Evolutionary conservation across 306 rosid genomes (phyloP), one percentile per base, ranked within the genome.

Genomic region (Gleditsia sinensis): DNA sequence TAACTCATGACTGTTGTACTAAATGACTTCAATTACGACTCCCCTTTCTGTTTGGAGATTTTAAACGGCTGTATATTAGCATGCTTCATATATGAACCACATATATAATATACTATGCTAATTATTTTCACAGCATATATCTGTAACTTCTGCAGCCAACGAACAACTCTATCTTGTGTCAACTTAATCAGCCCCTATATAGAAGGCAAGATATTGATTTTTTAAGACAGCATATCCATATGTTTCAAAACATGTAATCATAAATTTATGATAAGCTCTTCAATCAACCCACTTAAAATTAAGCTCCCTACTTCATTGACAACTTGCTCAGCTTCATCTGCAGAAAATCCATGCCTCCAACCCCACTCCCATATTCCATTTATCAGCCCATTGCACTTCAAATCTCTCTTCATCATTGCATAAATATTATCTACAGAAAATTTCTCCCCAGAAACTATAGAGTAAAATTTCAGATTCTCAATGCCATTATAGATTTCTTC

Each of bases 321-420:
- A 67, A 88, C 89, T 81, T 87, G 86, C 76, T 87, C 94, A 69
- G 85, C 91, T 77, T 91, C 96, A 55, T 88, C 86, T 61, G 40
- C 75, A 9, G 93, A 87, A 85, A 82, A 85, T 73, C 86, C 91
- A 71, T 78, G 80, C 71, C 73, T 82, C 98, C 98, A 88, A 78
- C 94, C 92, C 54, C 42, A 80, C 73, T 84, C 90, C 98, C 98
- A 94, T 21, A 85, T 83, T 72, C 89, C 96, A 78, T 84, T 83
- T 16, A 75, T 82, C 81, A 89, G 17, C 58, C 92, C 91, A 68
- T 56, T 74, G 83, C 89, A 82, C 58, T 54, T 79, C 37, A 91
- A 78, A 65, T 91, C 98, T 63, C 89, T 86, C 75, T 84, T 87
- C 80, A 91, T 68, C 86, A 88, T 87, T 83, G 87, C 80, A 67